Percentiles rank a stretch among this genome's conserved stretches.
phyloP scores from a whole-genome alignment of 2,329 filamentous ascomycete genomes.

The Amauroascus verrucosus region DNA sequence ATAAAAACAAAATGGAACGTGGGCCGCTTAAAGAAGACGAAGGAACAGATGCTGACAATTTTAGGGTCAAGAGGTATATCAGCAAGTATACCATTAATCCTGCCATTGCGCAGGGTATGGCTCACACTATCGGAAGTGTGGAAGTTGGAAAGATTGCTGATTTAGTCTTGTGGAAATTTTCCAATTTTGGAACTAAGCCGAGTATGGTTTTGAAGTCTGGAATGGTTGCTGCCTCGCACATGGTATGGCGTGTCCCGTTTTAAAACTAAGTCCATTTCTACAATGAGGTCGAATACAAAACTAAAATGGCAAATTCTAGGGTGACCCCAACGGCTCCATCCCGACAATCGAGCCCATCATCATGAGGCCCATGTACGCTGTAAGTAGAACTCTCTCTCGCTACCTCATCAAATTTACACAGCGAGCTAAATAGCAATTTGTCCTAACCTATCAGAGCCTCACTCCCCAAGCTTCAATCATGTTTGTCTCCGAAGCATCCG shows the following conservation, averaged over 20 bases:
- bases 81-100: slow-evolving; percentile 97
- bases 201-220: slow-evolving; percentile 74
- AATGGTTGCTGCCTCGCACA: slow-evolving; percentile 69
- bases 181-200: slow-evolving; percentile 81
- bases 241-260: slow-evolving; percentile 49
- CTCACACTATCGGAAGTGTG: slow-evolving; percentile 72
- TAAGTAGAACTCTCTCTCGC: slow-evolving; percentile 20
- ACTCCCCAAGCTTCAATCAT: slow-evolving; percentile 65
- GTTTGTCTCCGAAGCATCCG: slow-evolving; percentile 67
- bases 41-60: slow-evolving; percentile 73
- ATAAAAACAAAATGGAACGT: slow-evolving; percentile 88
- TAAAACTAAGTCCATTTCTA: background rate
- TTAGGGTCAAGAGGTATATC: slow-evolving; percentile 81
- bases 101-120: slow-evolving; percentile 81
- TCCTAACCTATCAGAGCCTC: slow-evolving; percentile 24
- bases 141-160: slow-evolving; percentile 87
- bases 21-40: slow-evolving; percentile 67
- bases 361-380: slow-evolving; percentile 74
- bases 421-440: background rate
- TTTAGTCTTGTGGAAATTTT: slow-evolving; percentile 74
- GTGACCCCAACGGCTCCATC: slow-evolving; percentile 72
- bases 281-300: background rate
- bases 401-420: background rate
- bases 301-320: slow-evolving; percentile 37
- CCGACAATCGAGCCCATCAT: slow-evolving; percentile 79